Conservation (phyloP, 768 basidiomycete species). For the Daedaleopsis sinensis region DNA sequence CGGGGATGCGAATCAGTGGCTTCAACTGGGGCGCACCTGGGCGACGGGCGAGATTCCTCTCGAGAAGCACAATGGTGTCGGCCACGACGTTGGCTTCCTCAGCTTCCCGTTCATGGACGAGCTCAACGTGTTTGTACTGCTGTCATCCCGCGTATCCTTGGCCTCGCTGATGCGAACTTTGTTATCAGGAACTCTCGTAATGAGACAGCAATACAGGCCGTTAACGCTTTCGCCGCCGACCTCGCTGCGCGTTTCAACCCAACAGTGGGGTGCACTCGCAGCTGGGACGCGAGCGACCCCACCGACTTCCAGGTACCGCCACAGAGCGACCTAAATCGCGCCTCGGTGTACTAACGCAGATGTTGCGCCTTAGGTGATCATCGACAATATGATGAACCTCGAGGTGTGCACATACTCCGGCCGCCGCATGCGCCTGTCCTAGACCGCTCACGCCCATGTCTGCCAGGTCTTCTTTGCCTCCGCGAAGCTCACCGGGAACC, state of each 20-base stretch:
- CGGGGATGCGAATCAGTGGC: slow-evolving; percentile 56
- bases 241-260: slow-evolving; percentile 62
- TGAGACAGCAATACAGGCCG: slow-evolving; percentile 53
- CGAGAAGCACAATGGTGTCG: slow-evolving; percentile 49
- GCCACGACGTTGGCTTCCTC: slow-evolving; percentile 74
- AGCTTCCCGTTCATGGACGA: slow-evolving; percentile 72
- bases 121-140: slow-evolving; percentile 50
- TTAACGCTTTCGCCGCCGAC: slow-evolving; percentile 59
- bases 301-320: slow-evolving; percentile 56
- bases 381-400: slow-evolving; percentile 83
- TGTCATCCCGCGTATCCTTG: background rate
- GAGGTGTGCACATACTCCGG: slow-evolving; percentile 40
- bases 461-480: slow-evolving; percentile 55
- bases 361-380: slow-evolving; percentile 53
- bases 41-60: slow-evolving; percentile 55
- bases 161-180: background rate
- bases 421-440: background rate
- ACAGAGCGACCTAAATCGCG: background rate
- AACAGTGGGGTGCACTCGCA: slow-evolving; percentile 68
- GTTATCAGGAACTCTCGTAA: slow-evolving; percentile 62
- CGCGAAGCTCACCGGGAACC: slow-evolving; percentile 59
- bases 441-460: too few relatives aligned
- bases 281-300: slow-evolving; percentile 64
- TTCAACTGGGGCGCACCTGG: slow-evolving; percentile 52
- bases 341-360: background rate